phyloP scores from a whole-genome alignment of 805 yeast species.

The Wickerhamomyces hampshirensis region DNA sequence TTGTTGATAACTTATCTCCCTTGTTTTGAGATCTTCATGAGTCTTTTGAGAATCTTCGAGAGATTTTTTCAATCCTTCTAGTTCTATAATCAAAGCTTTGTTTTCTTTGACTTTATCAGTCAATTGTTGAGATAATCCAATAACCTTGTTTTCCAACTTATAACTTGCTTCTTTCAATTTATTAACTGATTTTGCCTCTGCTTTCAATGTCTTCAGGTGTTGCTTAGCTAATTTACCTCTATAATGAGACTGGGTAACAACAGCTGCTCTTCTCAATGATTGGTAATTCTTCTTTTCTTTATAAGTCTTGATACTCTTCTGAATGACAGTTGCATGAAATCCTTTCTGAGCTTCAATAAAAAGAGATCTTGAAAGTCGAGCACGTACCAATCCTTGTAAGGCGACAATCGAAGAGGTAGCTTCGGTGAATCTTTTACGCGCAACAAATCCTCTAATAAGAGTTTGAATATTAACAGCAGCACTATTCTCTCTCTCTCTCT shows the following conservation, averaged over 20 bases:
- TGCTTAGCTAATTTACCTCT: constrained; percentile 72
- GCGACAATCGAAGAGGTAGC: constrained; percentile 29
- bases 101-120: constrained; percentile 80
- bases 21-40: constrained; percentile 48
- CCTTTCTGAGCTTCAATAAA: constrained; percentile 46
- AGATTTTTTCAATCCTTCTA: constrained; percentile 43
- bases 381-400: constrained; percentile 51
- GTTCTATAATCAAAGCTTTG: constrained; percentile 59
- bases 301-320: constrained; percentile 67
- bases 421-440: constrained; percentile 33
- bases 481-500: constrained; percentile 46
- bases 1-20: constrained; percentile 49
- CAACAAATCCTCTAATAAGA: constrained; percentile 47
- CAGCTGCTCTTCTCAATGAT: constrained; percentile 47
- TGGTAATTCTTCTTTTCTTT: constrained; percentile 51
- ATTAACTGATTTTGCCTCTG: constrained; percentile 90
- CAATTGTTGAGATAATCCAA: constrained; percentile 83
- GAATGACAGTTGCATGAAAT: constrained; percentile 67
- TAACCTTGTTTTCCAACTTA: constrained; percentile 94
- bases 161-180: constrained; percentile 89
- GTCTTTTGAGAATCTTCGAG: constrained; percentile 51
- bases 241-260: constrained; percentile 69
- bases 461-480: constrained; percentile 77
- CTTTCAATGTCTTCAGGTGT: constrained; percentile 58
- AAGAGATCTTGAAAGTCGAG: constrained; percentile 46